A percentile compares a stretch with the other conserved stretches of the same genome.
These are phyloP conservation scores for Pseudogymnoascus sp. DNA, from an alignment of 2,329 filamentous ascomycete species.

Conservation along the genomic window DNA sequence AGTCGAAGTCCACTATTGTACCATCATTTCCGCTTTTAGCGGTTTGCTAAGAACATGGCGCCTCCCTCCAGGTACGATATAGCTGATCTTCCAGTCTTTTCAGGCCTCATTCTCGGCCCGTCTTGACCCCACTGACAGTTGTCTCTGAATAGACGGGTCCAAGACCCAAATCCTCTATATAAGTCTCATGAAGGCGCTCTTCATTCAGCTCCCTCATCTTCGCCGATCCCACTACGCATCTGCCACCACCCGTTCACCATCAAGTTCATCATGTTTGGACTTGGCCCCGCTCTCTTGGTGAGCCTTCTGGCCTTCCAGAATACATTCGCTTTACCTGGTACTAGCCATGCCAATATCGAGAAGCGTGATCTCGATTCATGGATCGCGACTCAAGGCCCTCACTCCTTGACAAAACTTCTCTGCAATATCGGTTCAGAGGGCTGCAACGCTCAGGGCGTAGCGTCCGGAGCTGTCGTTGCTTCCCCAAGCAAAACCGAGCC, in stretches of 20 bases:
- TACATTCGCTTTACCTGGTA: slow-evolving; percentile 40
- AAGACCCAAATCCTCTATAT: slow-evolving; percentile 2
- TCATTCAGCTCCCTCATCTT: slow-evolving; percentile 14
- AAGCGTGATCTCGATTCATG: slow-evolving; percentile 47
- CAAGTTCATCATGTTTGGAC: slow-evolving; percentile 41
- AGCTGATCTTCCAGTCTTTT: background rate
- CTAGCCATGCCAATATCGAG: slow-evolving; percentile 30
- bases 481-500: slow-evolving; percentile 47
- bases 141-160: slow-evolving; percentile 7
- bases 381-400: slow-evolving; percentile 43
- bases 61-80: background rate
- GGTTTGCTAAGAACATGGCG: background rate
- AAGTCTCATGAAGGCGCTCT: slow-evolving; percentile 7
- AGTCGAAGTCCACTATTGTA: background rate
- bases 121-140: slow-evolving; percentile 1
- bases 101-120: background rate
- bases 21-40: background rate
- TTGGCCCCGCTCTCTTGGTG: slow-evolving; percentile 43
- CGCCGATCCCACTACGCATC: slow-evolving; percentile 18
- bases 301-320: slow-evolving; percentile 45
- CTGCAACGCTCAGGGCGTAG: slow-evolving; percentile 40
- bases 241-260: slow-evolving; percentile 10
- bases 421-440: slow-evolving; percentile 54
- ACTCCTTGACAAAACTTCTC: slow-evolving; percentile 45
- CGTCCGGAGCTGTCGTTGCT: slow-evolving; percentile 48